Conservation (phyloP, 2,329 filamentous ascomycete genomes). For the Fusarium coffeatum region DNA sequence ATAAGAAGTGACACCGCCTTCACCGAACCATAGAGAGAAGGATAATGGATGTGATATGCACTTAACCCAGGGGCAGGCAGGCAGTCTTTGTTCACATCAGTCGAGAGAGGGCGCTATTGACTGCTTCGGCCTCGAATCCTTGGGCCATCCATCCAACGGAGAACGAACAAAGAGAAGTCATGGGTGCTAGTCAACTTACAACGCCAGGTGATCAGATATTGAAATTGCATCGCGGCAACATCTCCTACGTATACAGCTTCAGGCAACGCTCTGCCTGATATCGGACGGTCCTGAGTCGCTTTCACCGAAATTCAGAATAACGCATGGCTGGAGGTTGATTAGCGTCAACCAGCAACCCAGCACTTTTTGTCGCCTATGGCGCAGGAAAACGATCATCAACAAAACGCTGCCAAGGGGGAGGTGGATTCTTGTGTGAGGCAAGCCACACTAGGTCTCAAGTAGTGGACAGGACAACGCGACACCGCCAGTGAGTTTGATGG, state of each 20-base stretch:
- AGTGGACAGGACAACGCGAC: conserved; percentile 33
- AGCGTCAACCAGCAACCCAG: conserved; percentile 29
- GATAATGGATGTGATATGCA: conserved; percentile 3
- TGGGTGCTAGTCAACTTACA: conserved; percentile 7
- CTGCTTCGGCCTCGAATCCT: conserved; percentile 21
- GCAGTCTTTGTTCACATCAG: conserved; percentile 21
- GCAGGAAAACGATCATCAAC: conserved; percentile 30
- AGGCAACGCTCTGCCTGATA: conserved; percentile 25
- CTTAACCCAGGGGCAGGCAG: conserved; percentile 10
- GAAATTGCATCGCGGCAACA: conserved; percentile 37
- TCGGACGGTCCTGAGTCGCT: conserved; percentile 36
- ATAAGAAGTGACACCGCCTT: conserved; percentile 23
- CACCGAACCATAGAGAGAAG: conserved; percentile 1
- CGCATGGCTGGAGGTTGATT: conserved; percentile 44
- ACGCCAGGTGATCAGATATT: conserved; percentile 34
- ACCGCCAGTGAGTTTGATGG: conserved; percentile 33
- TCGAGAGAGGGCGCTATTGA: conserved; percentile 28
- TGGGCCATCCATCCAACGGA: background rate
- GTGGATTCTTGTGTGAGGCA: conserved; percentile 45
- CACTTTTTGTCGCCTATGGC: conserved; percentile 24
- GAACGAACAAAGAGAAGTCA: conserved; percentile 31
- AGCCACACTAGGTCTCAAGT: conserved; percentile 37
- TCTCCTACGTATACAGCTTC: conserved; percentile 31
- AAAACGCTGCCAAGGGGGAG: conserved; percentile 33
- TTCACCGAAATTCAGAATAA: conserved; percentile 43